Conservation (phyloP, 164 flowering plant species). For the Nymphaea colorata region DNA sequence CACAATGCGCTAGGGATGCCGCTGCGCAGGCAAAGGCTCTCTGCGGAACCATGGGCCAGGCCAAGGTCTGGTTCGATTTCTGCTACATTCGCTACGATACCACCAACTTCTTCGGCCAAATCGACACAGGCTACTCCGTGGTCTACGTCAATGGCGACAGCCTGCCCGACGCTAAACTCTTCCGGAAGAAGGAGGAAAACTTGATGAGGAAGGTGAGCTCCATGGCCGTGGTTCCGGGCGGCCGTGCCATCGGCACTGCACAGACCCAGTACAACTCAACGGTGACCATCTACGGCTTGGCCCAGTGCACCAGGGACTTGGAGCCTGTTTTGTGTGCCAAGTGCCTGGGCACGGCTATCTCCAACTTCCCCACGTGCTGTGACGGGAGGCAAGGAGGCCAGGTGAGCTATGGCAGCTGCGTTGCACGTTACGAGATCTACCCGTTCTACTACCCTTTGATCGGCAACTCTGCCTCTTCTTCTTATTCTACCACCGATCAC, state of each 20-base stretch:
- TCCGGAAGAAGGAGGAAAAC: neutral
- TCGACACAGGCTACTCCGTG: conserved; percentile 6
- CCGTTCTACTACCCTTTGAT: conserved; percentile 10
- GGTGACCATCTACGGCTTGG: conserved; percentile 6
- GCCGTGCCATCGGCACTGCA: conserved; percentile 2
- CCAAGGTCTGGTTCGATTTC: conserved; percentile 8
- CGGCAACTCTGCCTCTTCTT: too few relatives aligned
- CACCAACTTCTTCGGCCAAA: conserved; percentile 3
- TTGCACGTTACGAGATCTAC: conserved; percentile 6
- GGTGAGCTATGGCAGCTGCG: conserved; percentile 9
- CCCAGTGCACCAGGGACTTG: conserved; percentile 10
- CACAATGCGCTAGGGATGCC: conserved; percentile 2
- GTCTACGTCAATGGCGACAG: conserved; percentile 5
- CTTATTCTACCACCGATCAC: too few relatives aligned
- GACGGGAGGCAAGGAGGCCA: conserved; percentile 3
- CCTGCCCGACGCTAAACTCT: neutral
- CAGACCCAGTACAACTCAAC: neutral
- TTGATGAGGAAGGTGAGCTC: neutral
- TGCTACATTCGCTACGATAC: conserved; percentile 6
- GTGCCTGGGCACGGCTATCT: conserved; percentile 6
- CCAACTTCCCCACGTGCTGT: conserved; percentile 2
- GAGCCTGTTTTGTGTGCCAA: conserved; percentile 1
- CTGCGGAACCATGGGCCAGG: conserved; percentile 2
- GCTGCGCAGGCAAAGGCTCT: neutral
- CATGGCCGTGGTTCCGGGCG: neutral